These are phyloP conservation scores for Leucocoprinus leucothites DNA, from an alignment of 768 basidiomycete genomes.

Conservation along the genomic window DNA sequence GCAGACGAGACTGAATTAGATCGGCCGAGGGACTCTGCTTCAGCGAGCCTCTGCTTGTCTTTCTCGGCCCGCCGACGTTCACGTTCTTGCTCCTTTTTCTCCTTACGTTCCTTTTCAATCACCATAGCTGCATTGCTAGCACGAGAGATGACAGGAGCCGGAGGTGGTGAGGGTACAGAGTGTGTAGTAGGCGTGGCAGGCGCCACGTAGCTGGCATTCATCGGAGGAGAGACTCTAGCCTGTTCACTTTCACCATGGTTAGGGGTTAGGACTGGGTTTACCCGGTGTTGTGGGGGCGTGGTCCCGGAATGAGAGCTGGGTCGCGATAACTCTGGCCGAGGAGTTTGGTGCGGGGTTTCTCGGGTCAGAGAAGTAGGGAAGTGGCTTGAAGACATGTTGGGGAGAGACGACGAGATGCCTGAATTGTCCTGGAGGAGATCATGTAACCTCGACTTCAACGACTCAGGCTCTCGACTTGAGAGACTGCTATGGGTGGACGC, in stretches of 20 bases:
- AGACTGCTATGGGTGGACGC: slow-evolving; percentile 17
- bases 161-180: slow-evolving; percentile 1
- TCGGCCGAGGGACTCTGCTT: slow-evolving; percentile 16
- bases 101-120: slow-evolving; percentile 40
- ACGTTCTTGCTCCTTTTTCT: slow-evolving; percentile 21
- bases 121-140: slow-evolving; percentile 55
- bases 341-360: slow-evolving; percentile 9
- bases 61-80: slow-evolving; percentile 29
- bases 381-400: slow-evolving; percentile 27
- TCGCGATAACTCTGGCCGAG: slow-evolving; percentile 7
- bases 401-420: slow-evolving; percentile 40
- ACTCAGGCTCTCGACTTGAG: slow-evolving; percentile 25
- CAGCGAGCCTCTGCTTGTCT: slow-evolving; percentile 23
- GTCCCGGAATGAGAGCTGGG: slow-evolving; percentile 22
- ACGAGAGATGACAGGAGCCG: slow-evolving; percentile 30
- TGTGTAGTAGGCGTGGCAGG: slow-evolving; percentile 10
- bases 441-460: slow-evolving; percentile 36
- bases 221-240: slow-evolving; percentile 16
- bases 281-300: slow-evolving; percentile 15
- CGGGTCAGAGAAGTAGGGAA: slow-evolving; percentile 21
- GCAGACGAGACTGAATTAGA: not conserved
- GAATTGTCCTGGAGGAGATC: slow-evolving; percentile 43
- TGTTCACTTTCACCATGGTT: slow-evolving; percentile 3
- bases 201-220: slow-evolving; percentile 10
- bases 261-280: slow-evolving; percentile 19